Evolutionary conservation across 495 filamentous ascomycete species (phyloP).

Genomic region (Evansstolkia leycettana): DNA sequence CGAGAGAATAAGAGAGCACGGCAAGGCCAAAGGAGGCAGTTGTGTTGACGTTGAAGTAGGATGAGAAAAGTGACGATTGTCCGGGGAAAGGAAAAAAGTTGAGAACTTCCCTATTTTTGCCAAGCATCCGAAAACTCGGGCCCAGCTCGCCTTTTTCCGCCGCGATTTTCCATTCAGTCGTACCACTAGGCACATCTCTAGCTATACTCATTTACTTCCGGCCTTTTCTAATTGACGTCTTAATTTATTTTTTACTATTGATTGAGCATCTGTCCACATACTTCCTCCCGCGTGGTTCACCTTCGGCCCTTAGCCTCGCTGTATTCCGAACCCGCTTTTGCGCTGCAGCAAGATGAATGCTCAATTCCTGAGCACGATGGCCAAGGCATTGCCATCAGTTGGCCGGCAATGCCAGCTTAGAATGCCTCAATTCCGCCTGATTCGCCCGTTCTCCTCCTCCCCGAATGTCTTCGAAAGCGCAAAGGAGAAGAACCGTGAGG

Average conservation of each 20-base stretch:
- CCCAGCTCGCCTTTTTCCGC: constrained; percentile 5
- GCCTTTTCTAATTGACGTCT: neutral
- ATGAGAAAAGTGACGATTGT: neutral
- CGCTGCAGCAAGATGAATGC: constrained; percentile 20
- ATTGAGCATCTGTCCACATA: neutral
- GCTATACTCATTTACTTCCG: neutral
- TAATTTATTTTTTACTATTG: neutral
- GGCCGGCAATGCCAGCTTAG: constrained; percentile 19
- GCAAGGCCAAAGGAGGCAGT: neutral
- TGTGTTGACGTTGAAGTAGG: neutral
- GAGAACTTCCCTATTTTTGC: constrained; percentile 19
- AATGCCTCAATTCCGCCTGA: constrained; percentile 4
- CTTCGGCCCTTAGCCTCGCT: no score
- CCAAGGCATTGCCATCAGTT: constrained; percentile 23
- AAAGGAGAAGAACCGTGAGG: constrained; percentile 10
- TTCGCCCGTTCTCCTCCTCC: constrained; percentile 21
- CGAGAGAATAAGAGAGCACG: neutral
- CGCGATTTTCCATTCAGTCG: neutral
- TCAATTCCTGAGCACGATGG: constrained; percentile 20
- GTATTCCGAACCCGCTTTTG: neutral
- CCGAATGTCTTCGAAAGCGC: constrained; percentile 5
- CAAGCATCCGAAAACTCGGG: constrained; percentile 37
- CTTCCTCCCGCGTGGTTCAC: no score
- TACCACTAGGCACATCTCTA: no score
- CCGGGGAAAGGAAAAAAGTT: constrained; percentile 27